A percentile compares a stretch with the other conserved stretches of the same genome.
Conservation (phyloP, 257 asterid genomes). For the Osmanthus fragrans region DNA sequence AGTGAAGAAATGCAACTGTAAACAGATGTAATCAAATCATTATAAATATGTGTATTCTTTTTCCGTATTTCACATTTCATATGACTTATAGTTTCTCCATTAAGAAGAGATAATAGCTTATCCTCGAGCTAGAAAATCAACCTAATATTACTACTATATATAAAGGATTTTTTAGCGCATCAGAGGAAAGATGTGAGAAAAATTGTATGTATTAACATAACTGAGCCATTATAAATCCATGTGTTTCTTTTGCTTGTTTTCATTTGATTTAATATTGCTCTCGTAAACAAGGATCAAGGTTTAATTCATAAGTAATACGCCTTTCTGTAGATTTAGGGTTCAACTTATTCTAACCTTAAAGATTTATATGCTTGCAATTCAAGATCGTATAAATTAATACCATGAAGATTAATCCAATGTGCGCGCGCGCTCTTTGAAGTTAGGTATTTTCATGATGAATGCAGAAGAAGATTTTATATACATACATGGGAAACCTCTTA, state of each 20-base stretch:
- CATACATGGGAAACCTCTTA: constrained; percentile 2
- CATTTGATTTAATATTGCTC: not conserved
- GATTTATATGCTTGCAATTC: not conserved
- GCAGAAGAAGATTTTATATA: not conserved
- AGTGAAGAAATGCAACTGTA: too few relatives aligned
- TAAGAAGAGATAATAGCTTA: not conserved
- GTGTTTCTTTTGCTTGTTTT: not conserved
- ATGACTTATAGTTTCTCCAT: not conserved
- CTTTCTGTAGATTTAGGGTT: not conserved
- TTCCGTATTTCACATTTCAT: not conserved
- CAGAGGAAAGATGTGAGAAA: not conserved
- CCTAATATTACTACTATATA: not conserved
- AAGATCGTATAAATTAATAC: not conserved
- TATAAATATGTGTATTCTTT: too few relatives aligned
- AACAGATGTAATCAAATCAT: too few relatives aligned
- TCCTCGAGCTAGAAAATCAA: not conserved
- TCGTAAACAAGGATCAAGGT: not conserved
- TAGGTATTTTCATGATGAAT: not conserved
- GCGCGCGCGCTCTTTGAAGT: not conserved
- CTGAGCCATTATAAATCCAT: not conserved
- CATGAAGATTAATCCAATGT: not conserved
- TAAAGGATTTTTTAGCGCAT: too few relatives aligned
- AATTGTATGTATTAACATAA: too few relatives aligned
- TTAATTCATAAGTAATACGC: not conserved
- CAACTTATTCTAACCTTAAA: too few relatives aligned